Base-by-base conservation (phyloP, 768 basidiomycete species). In the Lactarius akahatsu region DNA sequence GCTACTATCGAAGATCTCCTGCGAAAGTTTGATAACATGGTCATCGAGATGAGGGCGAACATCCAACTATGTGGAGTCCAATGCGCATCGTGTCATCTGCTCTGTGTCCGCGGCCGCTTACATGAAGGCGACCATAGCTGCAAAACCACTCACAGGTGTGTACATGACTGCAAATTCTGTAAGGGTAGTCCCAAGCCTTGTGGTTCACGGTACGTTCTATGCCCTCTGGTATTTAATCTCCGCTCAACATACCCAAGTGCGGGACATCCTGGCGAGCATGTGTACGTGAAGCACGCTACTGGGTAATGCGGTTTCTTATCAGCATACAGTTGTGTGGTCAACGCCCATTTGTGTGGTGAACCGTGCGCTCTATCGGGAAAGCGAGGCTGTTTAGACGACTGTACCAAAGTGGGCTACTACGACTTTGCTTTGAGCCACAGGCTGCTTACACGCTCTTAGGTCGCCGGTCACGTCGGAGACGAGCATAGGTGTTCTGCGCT, bases 181-280 rank as follows among this genome's bases (percentile, higher is more conserved):
- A 78, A 80, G 5, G 77, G 77, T 61, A 71, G 61, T 10, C 13
- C 18, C 11, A 77, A 74, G 59, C 28, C 69, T 1, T 87, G 86
- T 72, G 79, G 81, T 18, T 77, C 82, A 68, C 77, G 76, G 85
- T 86, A 70, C 59, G 84, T 77, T 9, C 2, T 30, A 4, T 7
- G 11, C 43, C 23, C 10, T 16, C 36, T 11, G 28, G 11, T 28
- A 18, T 16, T 54, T 38, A 32, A 20, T 20, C 13, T 34, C 9
- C 4, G 32, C 63, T 59, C 3, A 40, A n/a, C 36, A 2, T 3
- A n/a, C 2, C 8, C 40, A 66, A 87, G 86, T n/a, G 86, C 85
- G 36, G 87, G 86, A 0, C 86, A 88, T 66, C 72, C 79, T 26
- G 85, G 83, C 16, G 77, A 75, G 11, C 86, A 87, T 68, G 78